A percentile compares a stretch with the other conserved stretches of the same genome.
Conservation (phyloP, 495 filamentous ascomycete genomes). For the Hyaloscypha bicolor region DNA sequence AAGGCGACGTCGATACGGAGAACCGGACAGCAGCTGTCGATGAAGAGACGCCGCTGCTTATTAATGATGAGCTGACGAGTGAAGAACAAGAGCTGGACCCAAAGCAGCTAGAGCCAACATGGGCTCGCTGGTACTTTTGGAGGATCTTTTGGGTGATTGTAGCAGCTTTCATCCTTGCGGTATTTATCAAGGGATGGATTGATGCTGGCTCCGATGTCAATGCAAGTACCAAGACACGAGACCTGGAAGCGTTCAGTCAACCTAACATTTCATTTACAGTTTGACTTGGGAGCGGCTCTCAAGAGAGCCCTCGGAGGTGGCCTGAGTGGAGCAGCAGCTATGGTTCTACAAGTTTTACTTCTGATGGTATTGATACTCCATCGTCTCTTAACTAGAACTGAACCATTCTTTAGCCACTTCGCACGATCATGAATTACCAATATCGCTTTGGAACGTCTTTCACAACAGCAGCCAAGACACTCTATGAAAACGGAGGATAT, state of each 20-base stretch:
- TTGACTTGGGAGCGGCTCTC: slow-evolving; percentile 35
- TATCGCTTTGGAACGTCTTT: slow-evolving; percentile 38
- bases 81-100: slow-evolving; percentile 10
- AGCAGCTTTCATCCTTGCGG: slow-evolving; percentile 21
- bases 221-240: slow-evolving; percentile 22
- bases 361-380: slow-evolving; percentile 33
- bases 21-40: slow-evolving; percentile 9
- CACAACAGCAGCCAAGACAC: slow-evolving; percentile 27
- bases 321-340: slow-evolving; percentile 37
- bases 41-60: slow-evolving; percentile 34
- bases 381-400: neutral
- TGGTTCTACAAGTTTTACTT: slow-evolving; percentile 41
- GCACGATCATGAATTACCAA: slow-evolving; percentile 44
- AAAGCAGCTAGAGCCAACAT: slow-evolving; percentile 5
- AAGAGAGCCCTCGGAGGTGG: slow-evolving; percentile 37
- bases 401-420: slow-evolving; percentile 31
- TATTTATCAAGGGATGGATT: slow-evolving; percentile 40
- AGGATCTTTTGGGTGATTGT: slow-evolving; percentile 31
- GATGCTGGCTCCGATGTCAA: slow-evolving; percentile 37
- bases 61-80: neutral
- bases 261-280: slow-evolving; percentile 24
- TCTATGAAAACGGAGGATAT: slow-evolving; percentile 33
- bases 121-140: slow-evolving; percentile 29
- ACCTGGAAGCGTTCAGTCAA: neutral
- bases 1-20: slow-evolving; percentile 15